These are phyloP conservation scores for Alisma plantagoaquatica DNA, from an alignment of 106 monocot species.

Conservation along the genomic window DNA sequence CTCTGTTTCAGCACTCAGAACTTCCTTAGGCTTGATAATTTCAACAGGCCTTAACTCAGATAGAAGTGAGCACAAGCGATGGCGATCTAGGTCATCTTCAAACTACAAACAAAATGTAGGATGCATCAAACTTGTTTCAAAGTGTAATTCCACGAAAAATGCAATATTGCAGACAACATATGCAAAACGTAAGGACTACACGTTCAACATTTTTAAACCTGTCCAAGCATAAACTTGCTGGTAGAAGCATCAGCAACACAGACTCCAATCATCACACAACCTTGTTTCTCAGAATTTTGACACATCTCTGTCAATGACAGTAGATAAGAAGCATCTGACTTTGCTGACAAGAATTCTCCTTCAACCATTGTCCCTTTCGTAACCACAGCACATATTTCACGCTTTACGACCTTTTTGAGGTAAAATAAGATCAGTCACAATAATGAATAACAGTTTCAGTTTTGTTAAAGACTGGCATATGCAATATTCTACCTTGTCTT, in stretches of 20 bases:
- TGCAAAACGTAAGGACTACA: not conserved
- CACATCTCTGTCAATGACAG: conserved; percentile 73
- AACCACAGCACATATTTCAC: conserved; percentile 96
- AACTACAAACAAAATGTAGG: conserved; percentile 37
- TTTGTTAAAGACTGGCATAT: too few relatives aligned
- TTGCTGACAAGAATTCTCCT: conserved; percentile 54
- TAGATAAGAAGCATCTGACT: conserved; percentile 74
- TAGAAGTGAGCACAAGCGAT: conserved; percentile 63
- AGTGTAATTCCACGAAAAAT: not conserved
- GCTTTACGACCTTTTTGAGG: conserved; percentile 99
- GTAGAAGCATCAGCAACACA: conserved; percentile 95
- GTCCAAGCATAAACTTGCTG: conserved; percentile 84
- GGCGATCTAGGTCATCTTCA: conserved; percentile 72
- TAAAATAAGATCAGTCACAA: too few relatives aligned
- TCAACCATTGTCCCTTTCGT: conserved; percentile 90
- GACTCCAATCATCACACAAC: conserved; percentile 32
- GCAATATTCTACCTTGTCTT: conserved; percentile 99
- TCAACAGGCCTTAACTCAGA: conserved; percentile 91
- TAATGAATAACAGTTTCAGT: too few relatives aligned
- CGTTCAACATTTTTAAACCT: conserved; percentile 32
- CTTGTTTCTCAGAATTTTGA: conserved; percentile 13
- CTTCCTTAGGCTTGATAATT: conserved; percentile 72
- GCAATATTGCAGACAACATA: not conserved
- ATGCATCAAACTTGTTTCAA: not conserved
- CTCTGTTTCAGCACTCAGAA: conserved; percentile 81